phyloP scores from a whole-genome alignment of 495 filamentous ascomycete genomes.

The Venustampulla echinocandica region DNA sequence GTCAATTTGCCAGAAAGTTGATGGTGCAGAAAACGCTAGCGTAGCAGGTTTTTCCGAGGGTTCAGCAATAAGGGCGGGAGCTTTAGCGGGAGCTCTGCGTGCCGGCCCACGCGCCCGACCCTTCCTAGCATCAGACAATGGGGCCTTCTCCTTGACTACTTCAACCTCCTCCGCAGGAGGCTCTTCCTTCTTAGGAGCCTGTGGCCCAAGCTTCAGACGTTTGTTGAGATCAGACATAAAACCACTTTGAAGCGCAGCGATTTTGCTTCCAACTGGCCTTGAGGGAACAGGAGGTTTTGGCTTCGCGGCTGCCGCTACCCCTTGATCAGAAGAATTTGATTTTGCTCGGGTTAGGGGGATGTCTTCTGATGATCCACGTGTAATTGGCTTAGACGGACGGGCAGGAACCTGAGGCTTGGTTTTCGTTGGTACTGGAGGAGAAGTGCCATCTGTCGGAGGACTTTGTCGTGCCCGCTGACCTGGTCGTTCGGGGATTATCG shows the following conservation, averaged over 20 bases:
- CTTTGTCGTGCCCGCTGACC: constrained; percentile 24
- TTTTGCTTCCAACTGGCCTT: constrained; percentile 72
- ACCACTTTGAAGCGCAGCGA: constrained; percentile 79
- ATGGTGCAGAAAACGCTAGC: constrained; percentile 28
- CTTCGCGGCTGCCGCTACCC: constrained; percentile 39
- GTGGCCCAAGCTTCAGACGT: constrained; percentile 72
- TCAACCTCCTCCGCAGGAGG: constrained; percentile 42
- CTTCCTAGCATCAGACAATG: constrained; percentile 79
- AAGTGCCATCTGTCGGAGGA: constrained; percentile 30
- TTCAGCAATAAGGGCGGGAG: constrained; percentile 23
- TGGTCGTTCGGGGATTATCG: constrained; percentile 33
- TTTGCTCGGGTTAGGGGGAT: constrained; percentile 28
- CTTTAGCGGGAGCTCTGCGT: constrained; percentile 50
- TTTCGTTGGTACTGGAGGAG: constrained; percentile 50
- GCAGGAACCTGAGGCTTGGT: constrained; percentile 75
- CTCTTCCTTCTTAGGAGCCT: constrained; percentile 63
- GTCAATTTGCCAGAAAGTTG: constrained; percentile 41
- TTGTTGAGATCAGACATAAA: constrained; percentile 89
- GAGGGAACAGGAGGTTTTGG: constrained; percentile 74
- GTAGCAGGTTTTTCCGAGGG: constrained; percentile 20
- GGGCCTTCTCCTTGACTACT: constrained; percentile 60
- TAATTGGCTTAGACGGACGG: constrained; percentile 52
- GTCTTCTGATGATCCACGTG: constrained; percentile 31
- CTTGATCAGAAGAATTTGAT: constrained; percentile 26
- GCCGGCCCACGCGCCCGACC: constrained; percentile 81